Base-by-base conservation (phyloP, 2,329 filamentous ascomycete species). In the Penicillium sp. region DNA sequence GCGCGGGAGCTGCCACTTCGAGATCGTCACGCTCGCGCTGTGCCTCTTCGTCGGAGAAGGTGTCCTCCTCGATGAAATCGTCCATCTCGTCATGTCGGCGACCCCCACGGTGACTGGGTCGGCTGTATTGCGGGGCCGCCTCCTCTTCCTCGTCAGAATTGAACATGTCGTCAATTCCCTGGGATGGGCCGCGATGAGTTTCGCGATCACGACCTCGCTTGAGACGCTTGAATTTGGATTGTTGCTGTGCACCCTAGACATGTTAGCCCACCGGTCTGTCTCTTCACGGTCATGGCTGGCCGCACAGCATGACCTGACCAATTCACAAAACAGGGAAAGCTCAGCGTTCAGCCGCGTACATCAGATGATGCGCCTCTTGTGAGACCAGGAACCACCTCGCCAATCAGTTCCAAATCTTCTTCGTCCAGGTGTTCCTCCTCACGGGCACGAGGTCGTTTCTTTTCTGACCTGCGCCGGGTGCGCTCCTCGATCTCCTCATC, bases 31-130 rank as follows among this genome's bases (percentile, higher is more conserved):
- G 81, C 58, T 89, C 82, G 49, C 82, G 82, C 47, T 85, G 82
- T 13, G 82, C 77, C 60, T 88, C 87, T 51, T 94, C 89, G 56
- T 95, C 89, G 43, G 89, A 88, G 43, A 90, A 88, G 52, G 89
- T 90, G 61, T 97, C 93, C 60, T 96, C 90, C 66, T 97, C 91
- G 63, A 98, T 98, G 69, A 98, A 98, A 66, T 91, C 90, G 51
- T 89, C 89, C 67, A 95, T 88, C 62, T 95, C 89, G 67, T 94
- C 87, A 40, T 81, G 80, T 52, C 80, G 76, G 33, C 77, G 76
- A 49, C 86, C 79, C 51, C 81, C 79, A 52, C 81, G 80, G 50
- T 75, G 66, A 38, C 62, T 66, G 39, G 66, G 62, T 39, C 64
- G 63, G 27, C 70, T 71, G 49, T 77, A 77, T 47, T 79, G 77